phyloP scores from a whole-genome alignment of 306 rosid species.

The Citrullus mucosospermus region DNA sequence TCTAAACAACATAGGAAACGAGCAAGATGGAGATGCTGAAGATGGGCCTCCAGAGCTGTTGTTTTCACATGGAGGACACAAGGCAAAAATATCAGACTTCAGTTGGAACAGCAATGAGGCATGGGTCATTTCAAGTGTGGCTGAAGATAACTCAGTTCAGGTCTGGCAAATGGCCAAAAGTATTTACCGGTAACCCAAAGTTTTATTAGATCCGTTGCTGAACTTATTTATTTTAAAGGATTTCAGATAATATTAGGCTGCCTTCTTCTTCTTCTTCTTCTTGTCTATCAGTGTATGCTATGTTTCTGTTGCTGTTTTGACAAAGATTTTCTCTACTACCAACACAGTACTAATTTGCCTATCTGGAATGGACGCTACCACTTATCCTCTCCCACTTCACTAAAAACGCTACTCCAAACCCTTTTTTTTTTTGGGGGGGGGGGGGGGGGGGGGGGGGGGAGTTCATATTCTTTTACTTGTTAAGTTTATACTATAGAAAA shows the following conservation, averaged over 20 bases:
- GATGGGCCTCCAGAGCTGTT: constrained; percentile 89
- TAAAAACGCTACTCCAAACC: too few relatives aligned
- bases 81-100: constrained; percentile 82
- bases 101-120: constrained; percentile 73
- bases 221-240: not conserved
- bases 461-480: too few relatives aligned
- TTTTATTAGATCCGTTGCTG: not conserved
- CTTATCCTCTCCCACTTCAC: too few relatives aligned
- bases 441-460: too few relatives aligned
- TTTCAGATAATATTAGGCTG: not conserved
- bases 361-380: too few relatives aligned
- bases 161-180: constrained; percentile 81
- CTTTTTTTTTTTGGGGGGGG: too few relatives aligned
- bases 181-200: constrained; percentile 21
- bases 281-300: not conserved
- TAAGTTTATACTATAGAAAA: too few relatives aligned
- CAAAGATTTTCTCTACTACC: not conserved
- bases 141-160: constrained; percentile 77
- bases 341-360: too few relatives aligned
- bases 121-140: constrained; percentile 84
- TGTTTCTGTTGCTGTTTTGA: not conserved
- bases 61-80: constrained; percentile 85
- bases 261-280: not conserved
- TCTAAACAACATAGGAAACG: constrained; percentile 86
- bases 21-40: constrained; percentile 80